Evolutionary conservation across 148 eudicot species (phyloP).

Genomic region (Fagopyrum tataricum): DNA sequence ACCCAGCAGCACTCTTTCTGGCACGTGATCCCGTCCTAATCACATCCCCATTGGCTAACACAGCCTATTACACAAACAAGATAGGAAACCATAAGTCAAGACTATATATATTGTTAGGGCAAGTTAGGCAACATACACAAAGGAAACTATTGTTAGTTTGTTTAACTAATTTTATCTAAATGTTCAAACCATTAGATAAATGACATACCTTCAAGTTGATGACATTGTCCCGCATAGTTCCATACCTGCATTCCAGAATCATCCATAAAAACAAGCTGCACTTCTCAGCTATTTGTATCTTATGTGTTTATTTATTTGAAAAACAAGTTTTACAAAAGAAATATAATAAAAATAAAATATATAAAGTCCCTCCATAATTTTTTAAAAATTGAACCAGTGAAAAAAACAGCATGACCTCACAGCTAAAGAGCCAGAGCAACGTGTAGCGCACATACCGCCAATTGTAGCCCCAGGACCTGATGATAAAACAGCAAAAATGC

Average conservation of each 20-base stretch:
- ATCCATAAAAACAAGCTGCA: neutral
- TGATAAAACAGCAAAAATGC: neutral
- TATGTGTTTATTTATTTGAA: neutral
- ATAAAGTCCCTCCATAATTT: neutral
- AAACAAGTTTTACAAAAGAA: neutral
- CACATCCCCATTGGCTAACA: conserved; percentile 77
- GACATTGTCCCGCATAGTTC: conserved; percentile 98
- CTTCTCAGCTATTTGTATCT: neutral
- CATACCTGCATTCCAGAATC: conserved; percentile 72
- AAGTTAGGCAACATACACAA: neutral
- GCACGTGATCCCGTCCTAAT: conserved; percentile 96
- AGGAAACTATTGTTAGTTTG: neutral
- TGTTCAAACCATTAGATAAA: neutral
- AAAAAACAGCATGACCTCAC: conserved; percentile 50
- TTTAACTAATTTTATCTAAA: neutral
- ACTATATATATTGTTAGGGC: neutral
- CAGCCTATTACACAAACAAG: conserved; percentile 42
- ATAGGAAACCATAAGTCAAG: neutral
- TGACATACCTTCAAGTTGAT: conserved; percentile 72
- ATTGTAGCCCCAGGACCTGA: conserved; percentile 99
- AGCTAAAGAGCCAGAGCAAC: conserved; percentile 98
- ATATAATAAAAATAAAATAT: neutral
- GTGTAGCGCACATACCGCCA: conserved; percentile 99
- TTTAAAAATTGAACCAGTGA: neutral
- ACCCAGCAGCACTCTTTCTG: conserved; percentile 99